Conservation (phyloP, 805 yeast genomes). For the Saturnispora zaruensis region DNA sequence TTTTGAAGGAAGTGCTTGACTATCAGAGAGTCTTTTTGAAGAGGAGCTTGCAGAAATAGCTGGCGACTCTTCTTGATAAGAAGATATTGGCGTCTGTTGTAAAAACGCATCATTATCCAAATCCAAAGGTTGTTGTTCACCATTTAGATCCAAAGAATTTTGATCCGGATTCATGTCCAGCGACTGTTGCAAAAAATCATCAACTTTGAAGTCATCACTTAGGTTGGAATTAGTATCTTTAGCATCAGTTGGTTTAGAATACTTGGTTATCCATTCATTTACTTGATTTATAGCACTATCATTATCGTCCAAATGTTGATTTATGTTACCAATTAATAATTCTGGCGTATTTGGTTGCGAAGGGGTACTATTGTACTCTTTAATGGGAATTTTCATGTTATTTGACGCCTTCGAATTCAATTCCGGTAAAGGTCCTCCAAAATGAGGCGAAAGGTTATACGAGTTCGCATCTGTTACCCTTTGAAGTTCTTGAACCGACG, state of each 20-base stretch:
- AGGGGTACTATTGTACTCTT: background rate
- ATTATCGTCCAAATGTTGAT: slow-evolving; percentile 39
- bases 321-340: slow-evolving; percentile 33
- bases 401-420: background rate
- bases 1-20: background rate
- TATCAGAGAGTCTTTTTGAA: background rate
- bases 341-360: slow-evolving; percentile 14
- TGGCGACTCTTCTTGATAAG: background rate
- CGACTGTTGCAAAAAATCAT: slow-evolving; percentile 24
- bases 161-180: slow-evolving; percentile 12
- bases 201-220: slow-evolving; percentile 12
- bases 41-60: background rate
- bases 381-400: slow-evolving; percentile 4
- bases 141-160: slow-evolving; percentile 11
- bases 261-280: slow-evolving; percentile 42
- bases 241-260: slow-evolving; percentile 6
- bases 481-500: slow-evolving; percentile 4
- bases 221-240: slow-evolving; percentile 12
- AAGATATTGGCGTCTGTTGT: background rate
- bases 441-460: background rate
- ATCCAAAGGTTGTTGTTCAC: slow-evolving; percentile 11
- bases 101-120: slow-evolving; percentile 6
- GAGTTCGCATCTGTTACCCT: background rate
- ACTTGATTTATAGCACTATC: slow-evolving; percentile 47
- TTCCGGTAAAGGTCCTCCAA: background rate